Percentiles rank a stretch among this genome's conserved stretches.
Evolutionary conservation across 352 stramenopile genomes (phyloP).

Genomic region (Phytophthora fragariae): DNA sequence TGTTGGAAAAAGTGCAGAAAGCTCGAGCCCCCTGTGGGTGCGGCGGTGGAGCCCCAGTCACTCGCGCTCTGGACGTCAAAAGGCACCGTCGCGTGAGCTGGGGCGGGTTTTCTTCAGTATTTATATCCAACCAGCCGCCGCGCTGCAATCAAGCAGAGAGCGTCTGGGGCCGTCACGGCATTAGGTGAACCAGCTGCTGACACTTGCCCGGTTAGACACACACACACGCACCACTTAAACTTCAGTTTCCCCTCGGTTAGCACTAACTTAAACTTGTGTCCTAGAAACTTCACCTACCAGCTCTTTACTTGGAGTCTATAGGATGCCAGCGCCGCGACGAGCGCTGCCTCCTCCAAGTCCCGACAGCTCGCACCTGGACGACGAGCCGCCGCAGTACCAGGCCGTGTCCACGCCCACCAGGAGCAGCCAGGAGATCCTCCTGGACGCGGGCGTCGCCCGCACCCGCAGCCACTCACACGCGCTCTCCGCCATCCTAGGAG

Average conservation of each 20-base stretch:
- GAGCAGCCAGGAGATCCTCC: constrained; percentile 25
- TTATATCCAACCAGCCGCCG: constrained; percentile 15
- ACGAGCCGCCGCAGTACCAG: constrained; percentile 42
- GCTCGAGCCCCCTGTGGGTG: constrained; percentile 7
- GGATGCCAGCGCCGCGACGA: constrained; percentile 34
- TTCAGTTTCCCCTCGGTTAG: not conserved
- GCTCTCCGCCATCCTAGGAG: constrained; percentile 52
- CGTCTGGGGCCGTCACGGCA: not conserved
- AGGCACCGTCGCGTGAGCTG: constrained; percentile 11
- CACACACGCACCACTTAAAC: not conserved
- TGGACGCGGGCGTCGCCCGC: constrained; percentile 5
- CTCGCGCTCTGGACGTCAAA: constrained; percentile 19
- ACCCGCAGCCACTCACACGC: constrained; percentile 55
- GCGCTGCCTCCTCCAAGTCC: constrained; percentile 30
- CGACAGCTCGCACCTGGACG: not conserved
- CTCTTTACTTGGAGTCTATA: constrained; percentile 22
- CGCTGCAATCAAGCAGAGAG: constrained; percentile 5
- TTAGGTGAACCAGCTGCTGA: constrained; percentile 10
- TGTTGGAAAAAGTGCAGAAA: constrained; percentile 58
- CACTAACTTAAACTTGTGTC: not conserved
- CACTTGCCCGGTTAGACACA: not conserved
- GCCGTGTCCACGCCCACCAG: constrained; percentile 41
- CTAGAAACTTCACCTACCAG: constrained; percentile 1
- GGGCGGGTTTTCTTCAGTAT: constrained; percentile 15
- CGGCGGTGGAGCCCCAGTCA: not conserved